phyloP scores from a whole-genome alignment of 768 basidiomycete species.

The Suillus subluteus region DNA sequence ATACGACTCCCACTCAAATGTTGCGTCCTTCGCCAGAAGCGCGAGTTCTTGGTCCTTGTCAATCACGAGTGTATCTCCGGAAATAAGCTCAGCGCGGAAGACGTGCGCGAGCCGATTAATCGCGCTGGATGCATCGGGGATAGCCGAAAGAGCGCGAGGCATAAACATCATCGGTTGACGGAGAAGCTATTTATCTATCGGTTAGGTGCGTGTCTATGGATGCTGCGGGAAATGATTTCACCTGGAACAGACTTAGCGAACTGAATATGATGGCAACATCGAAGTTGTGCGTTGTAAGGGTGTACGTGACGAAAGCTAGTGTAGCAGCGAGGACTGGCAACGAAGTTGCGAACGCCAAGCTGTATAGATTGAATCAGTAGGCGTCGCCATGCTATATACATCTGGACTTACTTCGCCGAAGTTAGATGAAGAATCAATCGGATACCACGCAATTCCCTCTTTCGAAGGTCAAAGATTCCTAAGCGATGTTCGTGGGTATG shows the following conservation, averaged over 20 bases:
- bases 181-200: constrained; percentile 45
- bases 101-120: constrained; percentile 53
- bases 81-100: constrained; percentile 52
- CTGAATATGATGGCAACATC: constrained; percentile 73
- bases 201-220: not conserved
- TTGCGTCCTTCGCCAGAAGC: constrained; percentile 51
- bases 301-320: constrained; percentile 69
- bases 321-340: constrained; percentile 68
- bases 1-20: constrained; percentile 66
- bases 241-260: constrained; percentile 62
- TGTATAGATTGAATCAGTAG: not conserved
- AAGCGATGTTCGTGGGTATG: constrained; percentile 3
- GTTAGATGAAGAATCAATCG: constrained; percentile 5
- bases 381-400: not conserved
- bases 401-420: not conserved
- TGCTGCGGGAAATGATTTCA: constrained; percentile 17
- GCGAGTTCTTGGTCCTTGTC: constrained; percentile 51
- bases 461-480: constrained; percentile 37
- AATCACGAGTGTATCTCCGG: constrained; percentile 44
- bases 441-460: constrained; percentile 1
- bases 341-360: constrained; percentile 51
- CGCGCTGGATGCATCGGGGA: constrained; percentile 68
- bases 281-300: constrained; percentile 52
- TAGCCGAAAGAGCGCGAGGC: constrained; percentile 62
- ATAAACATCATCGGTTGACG: constrained; percentile 73